A percentile compares a stretch with the other conserved stretches of the same genome.
phyloP scores from a whole-genome alignment of 2,329 filamentous ascomycete species.

The Penicillium janthinellum region DNA sequence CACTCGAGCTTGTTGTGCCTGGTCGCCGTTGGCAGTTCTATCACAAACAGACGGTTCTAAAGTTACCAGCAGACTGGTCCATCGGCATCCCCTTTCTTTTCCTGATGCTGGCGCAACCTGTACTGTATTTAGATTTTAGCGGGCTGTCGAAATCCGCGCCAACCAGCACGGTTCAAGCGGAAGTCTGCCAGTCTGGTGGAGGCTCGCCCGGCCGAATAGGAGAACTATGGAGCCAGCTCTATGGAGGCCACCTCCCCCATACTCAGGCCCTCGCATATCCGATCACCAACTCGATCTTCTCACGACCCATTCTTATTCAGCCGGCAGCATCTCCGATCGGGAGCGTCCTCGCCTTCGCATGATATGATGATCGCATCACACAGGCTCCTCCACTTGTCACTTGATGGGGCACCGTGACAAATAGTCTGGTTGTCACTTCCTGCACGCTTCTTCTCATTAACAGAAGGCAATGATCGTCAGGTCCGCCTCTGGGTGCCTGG shows the following conservation, averaged over 20 bases:
- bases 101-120: neutral
- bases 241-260: too few species aligned
- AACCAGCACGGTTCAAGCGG: neutral
- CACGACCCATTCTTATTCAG: slow-evolving; percentile 12
- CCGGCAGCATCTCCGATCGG: slow-evolving; percentile 16
- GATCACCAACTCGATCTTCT: slow-evolving; percentile 22
- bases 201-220: neutral
- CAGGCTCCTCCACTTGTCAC: neutral
- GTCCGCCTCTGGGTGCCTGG: neutral
- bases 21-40: slow-evolving; percentile 2
- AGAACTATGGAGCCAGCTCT: slow-evolving; percentile 16
- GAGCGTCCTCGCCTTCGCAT: neutral
- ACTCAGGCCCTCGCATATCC: neutral
- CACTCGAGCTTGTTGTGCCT: slow-evolving; percentile 2
- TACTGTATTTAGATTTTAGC: slow-evolving; percentile 8
- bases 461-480: slow-evolving; percentile 21
- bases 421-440: slow-evolving; percentile 9
- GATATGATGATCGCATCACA: neutral
- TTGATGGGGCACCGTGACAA: slow-evolving; percentile 18
- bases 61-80: neutral
- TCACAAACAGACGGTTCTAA: neutral
- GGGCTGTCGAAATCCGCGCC: slow-evolving; percentile 1
- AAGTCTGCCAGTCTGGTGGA: neutral
- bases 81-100: neutral
- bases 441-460: neutral